These are phyloP conservation scores for Fusarium proliferatum DNA, from an alignment of 2,329 filamentous ascomycete genomes.

Conservation along the genomic window DNA sequence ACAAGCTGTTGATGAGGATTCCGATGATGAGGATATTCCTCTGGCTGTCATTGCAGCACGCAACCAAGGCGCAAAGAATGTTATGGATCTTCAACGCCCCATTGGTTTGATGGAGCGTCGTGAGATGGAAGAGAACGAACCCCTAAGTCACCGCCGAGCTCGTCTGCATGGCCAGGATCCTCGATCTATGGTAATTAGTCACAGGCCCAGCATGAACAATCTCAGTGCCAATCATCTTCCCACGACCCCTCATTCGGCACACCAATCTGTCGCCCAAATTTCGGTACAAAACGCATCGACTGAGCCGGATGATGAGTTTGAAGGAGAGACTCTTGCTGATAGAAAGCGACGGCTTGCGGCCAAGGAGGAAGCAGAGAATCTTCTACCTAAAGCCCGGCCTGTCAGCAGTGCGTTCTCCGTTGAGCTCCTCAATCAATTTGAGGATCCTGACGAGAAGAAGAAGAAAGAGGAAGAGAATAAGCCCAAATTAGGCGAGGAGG, in stretches of 20 bases:
- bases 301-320: constrained; percentile 66
- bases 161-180: constrained; percentile 75
- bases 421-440: constrained; percentile 75
- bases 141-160: constrained; percentile 80
- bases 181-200: constrained; percentile 51
- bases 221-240: constrained; percentile 46
- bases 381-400: constrained; percentile 65
- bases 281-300: constrained; percentile 40
- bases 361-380: constrained; percentile 59
- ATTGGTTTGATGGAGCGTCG: constrained; percentile 82
- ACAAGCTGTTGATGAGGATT: constrained; percentile 56
- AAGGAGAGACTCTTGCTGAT: constrained; percentile 74
- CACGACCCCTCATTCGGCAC: constrained; percentile 38
- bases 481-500: constrained; percentile 64
- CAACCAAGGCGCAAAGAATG: constrained; percentile 62
- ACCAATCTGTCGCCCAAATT: constrained; percentile 27
- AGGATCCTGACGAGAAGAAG: constrained; percentile 58
- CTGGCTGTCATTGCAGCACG: constrained; percentile 80
- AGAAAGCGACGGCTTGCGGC: constrained; percentile 73
- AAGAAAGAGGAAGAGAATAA: constrained; percentile 54
- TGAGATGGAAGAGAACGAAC: constrained; percentile 92
- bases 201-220: constrained; percentile 58
- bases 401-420: constrained; percentile 74
- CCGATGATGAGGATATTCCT: constrained; percentile 86
- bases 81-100: constrained; percentile 70